Evolutionary conservation across 2,329 filamentous ascomycete genomes (phyloP).

Genomic region (Trichophyton verrucosum): DNA sequence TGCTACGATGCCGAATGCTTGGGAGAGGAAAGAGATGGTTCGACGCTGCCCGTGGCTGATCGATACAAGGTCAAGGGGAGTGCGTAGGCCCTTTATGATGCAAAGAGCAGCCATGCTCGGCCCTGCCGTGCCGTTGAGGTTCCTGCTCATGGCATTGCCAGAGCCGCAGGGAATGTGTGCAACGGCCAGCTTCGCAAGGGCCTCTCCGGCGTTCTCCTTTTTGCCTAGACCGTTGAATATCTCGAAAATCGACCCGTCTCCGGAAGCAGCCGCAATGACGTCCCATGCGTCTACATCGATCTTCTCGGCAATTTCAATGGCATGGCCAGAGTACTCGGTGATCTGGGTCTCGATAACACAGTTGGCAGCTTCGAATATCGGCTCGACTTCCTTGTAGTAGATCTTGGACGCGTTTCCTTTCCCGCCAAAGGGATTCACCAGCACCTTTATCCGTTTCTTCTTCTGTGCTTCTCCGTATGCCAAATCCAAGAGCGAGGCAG

Average conservation of each 20-base stretch:
- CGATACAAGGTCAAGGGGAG: constrained; percentile 71
- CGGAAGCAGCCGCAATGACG: constrained; percentile 76
- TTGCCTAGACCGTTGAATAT: constrained; percentile 85
- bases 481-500: constrained; percentile 50
- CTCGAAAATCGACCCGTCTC: constrained; percentile 83
- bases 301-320: constrained; percentile 59
- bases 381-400: constrained; percentile 64
- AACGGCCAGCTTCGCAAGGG: constrained; percentile 65
- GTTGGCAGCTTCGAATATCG: constrained; percentile 68
- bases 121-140: constrained; percentile 68
- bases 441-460: constrained; percentile 67
- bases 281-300: constrained; percentile 73
- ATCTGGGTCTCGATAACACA: constrained; percentile 62
- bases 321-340: constrained; percentile 64
- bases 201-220: constrained; percentile 59
- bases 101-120: constrained; percentile 65
- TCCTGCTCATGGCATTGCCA: constrained; percentile 87
- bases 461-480: constrained; percentile 59
- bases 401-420: constrained; percentile 61
- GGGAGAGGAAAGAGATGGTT: constrained; percentile 77
- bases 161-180: constrained; percentile 84
- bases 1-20: constrained; percentile 78
- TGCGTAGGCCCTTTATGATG: constrained; percentile 78
- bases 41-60: constrained; percentile 68
- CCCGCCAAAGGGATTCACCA: constrained; percentile 85